Conservation (phyloP, 441 rosid genomes). For the Populus trichocarpa region DNA sequence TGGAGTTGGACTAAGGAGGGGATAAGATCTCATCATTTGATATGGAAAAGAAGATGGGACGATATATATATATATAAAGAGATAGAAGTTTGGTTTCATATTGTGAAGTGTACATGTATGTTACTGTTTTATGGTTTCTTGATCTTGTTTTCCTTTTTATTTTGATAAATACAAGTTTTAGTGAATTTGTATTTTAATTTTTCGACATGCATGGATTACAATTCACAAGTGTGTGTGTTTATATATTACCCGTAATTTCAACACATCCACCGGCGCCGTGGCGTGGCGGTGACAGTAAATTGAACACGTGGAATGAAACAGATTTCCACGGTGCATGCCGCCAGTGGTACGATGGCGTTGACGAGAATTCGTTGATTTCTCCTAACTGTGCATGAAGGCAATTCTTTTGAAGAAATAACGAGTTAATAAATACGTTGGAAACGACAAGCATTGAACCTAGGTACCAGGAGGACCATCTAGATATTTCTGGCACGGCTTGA, state of each 20-base stretch:
- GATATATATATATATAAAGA: no score
- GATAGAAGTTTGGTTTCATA: background rate
- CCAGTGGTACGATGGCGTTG: background rate
- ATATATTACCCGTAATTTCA: background rate
- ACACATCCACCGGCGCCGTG: background rate
- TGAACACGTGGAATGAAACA: background rate
- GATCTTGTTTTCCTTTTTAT: background rate
- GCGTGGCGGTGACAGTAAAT: no score
- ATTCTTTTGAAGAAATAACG: background rate
- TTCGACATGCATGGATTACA: background rate
- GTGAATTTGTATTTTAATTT: no score
- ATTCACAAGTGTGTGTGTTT: no score
- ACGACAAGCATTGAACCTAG: background rate
- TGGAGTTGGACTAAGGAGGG: no score
- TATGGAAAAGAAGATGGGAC: no score
- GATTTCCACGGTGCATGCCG: background rate
- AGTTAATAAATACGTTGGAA: background rate
- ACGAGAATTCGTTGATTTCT: background rate
- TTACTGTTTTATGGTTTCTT: background rate
- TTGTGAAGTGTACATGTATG: background rate
- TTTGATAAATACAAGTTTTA: no score
- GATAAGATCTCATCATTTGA: no score
- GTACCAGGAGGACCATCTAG: background rate
- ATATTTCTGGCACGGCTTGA: background rate
- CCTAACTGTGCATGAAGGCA: background rate